Evolutionary conservation across 31 red algal genomes (phyloP), one percentile per base, ranked within the genome.

Genomic region (Porphyra umbilicalis): DNA sequence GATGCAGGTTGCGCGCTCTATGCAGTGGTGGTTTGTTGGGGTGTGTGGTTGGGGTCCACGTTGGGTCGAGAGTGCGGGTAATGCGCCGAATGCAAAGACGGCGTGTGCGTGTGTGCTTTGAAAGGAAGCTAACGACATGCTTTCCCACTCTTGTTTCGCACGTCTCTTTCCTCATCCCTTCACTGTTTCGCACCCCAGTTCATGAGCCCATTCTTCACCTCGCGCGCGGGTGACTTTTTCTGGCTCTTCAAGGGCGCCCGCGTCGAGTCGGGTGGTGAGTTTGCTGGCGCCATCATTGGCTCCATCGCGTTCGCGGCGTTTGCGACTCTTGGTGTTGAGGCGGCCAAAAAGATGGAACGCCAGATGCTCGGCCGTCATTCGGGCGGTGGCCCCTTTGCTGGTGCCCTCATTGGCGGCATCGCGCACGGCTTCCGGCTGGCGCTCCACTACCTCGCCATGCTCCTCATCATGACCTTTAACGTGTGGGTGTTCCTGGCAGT

Each of bases 381-480:
- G 57, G n/a, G 77, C 4, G 33, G 30, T 31, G 77, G 20, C 20
- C 77, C 76, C 7, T 0, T 31, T 18, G 68, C 44, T 9, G 6
- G 31, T 10, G 83, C 75, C 77, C 20, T 93, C 35, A 9, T 88
- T 33, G 77, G 77, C 1, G 80, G 79, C n/a, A 2, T 83, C 34
- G n/a, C 39, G 14, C 83, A 83, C 38, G 86, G 34, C 18, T 46
- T 90, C 2, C 68, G 85, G 38, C 37, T 38, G 9, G 76, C 83
- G 9, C 77, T 89, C 9, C 92, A 95, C 79, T 95, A 95, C 81
- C 44, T 83, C 8, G 88, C 88, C 39, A 95, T 95, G 92, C 88
- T 95, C 14, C 82, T 95, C 32, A 86, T 95, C 36, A 95, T 95
- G 92, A 91, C 86, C 37, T 90, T 95, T 80, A 90, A 95, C n/a